These are phyloP conservation scores for Teunomyces stri DNA, from an alignment of 805 yeast genomes.

Conservation along the genomic window DNA sequence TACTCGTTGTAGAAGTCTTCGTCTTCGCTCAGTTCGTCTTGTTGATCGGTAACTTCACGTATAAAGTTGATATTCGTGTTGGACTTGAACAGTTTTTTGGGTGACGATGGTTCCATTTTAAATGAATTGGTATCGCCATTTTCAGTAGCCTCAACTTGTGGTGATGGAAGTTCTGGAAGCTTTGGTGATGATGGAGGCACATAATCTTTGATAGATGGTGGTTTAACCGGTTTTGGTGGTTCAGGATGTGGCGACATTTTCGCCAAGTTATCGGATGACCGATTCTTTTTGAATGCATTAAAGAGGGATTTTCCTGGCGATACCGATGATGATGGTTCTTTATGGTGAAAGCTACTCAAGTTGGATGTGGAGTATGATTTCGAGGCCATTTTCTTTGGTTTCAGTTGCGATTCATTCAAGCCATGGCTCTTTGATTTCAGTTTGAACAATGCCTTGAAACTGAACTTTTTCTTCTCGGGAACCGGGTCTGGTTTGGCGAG, in stretches of 20 bases:
- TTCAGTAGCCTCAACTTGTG: not conserved
- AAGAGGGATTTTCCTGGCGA: conserved; percentile 10
- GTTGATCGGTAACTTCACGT: conserved; percentile 25
- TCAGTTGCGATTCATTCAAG: conserved; percentile 10
- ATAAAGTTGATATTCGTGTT: conserved; percentile 23
- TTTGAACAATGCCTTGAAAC: conserved; percentile 38
- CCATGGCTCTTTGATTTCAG: conserved; percentile 33
- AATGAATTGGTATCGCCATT: not conserved
- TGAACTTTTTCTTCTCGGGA: conserved; percentile 30
- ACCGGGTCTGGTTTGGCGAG: not conserved
- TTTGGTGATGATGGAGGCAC: not conserved
- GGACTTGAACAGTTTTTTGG: conserved; percentile 11
- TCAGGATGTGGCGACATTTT: not conserved
- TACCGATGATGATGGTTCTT: not conserved
- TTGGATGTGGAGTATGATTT: conserved; percentile 34
- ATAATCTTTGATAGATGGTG: not conserved
- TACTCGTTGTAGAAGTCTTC: conserved; percentile 13
- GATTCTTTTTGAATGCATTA: conserved; percentile 22
- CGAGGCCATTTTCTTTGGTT: conserved; percentile 15
- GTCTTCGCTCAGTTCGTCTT: conserved; percentile 3
- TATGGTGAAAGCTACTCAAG: conserved; percentile 10
- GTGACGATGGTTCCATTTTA: too few species aligned
- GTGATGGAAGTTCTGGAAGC: not conserved
- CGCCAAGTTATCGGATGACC: conserved; percentile 16
- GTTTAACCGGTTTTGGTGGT: not conserved